Base-by-base conservation (phyloP, 1,284 basidiomycete species). In the Vanrija sp. region DNA sequence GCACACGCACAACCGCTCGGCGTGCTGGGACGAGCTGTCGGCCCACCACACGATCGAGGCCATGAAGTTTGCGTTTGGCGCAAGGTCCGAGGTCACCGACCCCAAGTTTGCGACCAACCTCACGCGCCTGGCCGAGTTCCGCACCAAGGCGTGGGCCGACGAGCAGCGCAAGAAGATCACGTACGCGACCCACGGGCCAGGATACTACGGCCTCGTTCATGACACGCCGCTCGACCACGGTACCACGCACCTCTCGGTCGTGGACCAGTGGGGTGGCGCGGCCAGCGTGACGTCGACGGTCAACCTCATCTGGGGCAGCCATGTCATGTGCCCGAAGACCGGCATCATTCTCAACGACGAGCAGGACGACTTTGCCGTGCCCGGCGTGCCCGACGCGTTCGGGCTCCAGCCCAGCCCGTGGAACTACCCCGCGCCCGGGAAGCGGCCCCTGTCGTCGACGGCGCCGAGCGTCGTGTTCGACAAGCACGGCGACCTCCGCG, bases 341-440 rank as follows among this genome's bases (percentile, higher is more conserved):
- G 94, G 93, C 0, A 81, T 97, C 24, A 83, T 97, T 49, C 75
- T 97, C 43, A 96, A 97, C 68, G 85, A 97, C 67, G 89, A 95
- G 78, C 64, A 66, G 51, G 89, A 92, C 63, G 92, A 96, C 72
- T 94, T 94, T 71, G 86, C 89, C 8, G 85, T 81, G 2, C 91
- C 90, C 0, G 90, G 88, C 4, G 73, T 75, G 18, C 82, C 89
- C 6, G 93, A 96, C 62, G 83, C 80, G 2, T 94, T 91, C 67
- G 93, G 90, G 2, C 78, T 97, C 19, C 84, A 80, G 75, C 86
- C 91, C 3, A 89, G 87, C 18, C 91, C 92, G 8, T 90, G 85
- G 76, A 96, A 96, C 71, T 94, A 88, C 67, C 91, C 92, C 1
- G 85, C 84, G 62, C 82, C 88, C 1, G 83, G 85, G 16, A 97